Evolutionary conservation across 495 filamentous ascomycete species (phyloP).

Genomic region (Neurospora sp.): DNA sequence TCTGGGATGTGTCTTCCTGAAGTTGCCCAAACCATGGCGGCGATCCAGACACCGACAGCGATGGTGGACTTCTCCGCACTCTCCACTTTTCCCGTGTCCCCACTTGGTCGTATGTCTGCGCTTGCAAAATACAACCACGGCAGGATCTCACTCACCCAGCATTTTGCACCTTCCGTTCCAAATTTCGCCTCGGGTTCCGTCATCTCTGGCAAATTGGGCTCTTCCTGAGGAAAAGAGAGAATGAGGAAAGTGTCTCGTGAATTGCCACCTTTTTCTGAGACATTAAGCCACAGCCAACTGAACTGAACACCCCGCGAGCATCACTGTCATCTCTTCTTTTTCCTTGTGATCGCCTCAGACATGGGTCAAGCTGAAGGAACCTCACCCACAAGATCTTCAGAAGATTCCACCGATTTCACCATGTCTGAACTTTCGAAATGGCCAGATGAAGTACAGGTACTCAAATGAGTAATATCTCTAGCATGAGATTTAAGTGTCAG

Average conservation of each 20-base stretch:
- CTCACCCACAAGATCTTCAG: neutral
- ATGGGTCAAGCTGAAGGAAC: neutral
- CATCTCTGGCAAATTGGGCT: neutral
- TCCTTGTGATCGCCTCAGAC: neutral
- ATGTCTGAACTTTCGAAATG: neutral
- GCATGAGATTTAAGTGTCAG: neutral
- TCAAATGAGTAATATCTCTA: neutral
- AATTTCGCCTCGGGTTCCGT: neutral
- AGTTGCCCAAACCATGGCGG: neutral
- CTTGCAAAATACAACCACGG: neutral
- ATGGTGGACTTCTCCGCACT: neutral
- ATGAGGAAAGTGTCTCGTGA: neutral
- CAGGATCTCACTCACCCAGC: neutral
- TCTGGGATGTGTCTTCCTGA: neutral
- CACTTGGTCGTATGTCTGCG: neutral
- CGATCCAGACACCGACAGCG: neutral
- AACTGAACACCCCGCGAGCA: neutral
- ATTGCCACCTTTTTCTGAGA: neutral
- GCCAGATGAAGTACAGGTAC: neutral
- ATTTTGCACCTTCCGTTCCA: neutral
- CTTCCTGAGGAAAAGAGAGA: neutral
- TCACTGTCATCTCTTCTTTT: neutral
- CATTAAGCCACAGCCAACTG: neutral
- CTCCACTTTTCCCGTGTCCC: neutral
- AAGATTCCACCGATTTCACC: neutral